Evolutionary conservation across 495 filamentous ascomycete species (phyloP), one percentile per base, ranked within the genome.

Genomic region (Aspergillus bertholletiae): DNA sequence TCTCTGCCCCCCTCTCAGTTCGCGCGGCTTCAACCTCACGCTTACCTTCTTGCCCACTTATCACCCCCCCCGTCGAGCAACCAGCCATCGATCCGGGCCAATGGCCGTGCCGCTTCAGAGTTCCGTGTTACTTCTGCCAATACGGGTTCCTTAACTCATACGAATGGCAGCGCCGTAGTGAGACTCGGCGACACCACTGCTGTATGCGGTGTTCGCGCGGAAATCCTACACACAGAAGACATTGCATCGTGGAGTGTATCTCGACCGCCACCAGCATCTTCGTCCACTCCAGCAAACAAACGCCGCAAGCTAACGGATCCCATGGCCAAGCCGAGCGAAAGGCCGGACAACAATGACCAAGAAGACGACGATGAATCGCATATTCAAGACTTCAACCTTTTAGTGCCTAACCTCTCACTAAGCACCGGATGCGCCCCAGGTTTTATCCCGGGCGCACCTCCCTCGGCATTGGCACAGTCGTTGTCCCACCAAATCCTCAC

Each of bases 401-500:
- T 97, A 8, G 94, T 98, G 11, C 95, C 94, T 4, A 97, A 98
- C 63, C 76, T 97, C 23, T 94, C 96, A 59, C 72, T 98, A 23
- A 76, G 84, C 26, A 97, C 94, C 9, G 94, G 94, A 9, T 96
- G 89, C 67, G 86, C 90, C 7, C 90, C 92, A 0, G 82, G 86
- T 26, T 88, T 90, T 65, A 78, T 96, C 22, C 92, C 94, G 0
- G 90, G 92, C 48, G 83, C 85, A 15, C 85, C 92, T 21, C 94
- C 94, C 1, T 84, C 83, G 1, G 77, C 84, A 1, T 75, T 92
- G 8, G 92, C 92, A 21, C 94, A 98, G 77, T 85, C 87, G 7
- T 74, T 96, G 7, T 85, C 87, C 20, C 87, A 90, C 30, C 80
- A 92, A 45, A 72, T 97, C 2, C 83, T 88, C 45, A 80, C 80